These are phyloP conservation scores for Schwanniomyces occidentalis DNA, from an alignment of 805 yeast genomes.

Conservation along the genomic window DNA sequence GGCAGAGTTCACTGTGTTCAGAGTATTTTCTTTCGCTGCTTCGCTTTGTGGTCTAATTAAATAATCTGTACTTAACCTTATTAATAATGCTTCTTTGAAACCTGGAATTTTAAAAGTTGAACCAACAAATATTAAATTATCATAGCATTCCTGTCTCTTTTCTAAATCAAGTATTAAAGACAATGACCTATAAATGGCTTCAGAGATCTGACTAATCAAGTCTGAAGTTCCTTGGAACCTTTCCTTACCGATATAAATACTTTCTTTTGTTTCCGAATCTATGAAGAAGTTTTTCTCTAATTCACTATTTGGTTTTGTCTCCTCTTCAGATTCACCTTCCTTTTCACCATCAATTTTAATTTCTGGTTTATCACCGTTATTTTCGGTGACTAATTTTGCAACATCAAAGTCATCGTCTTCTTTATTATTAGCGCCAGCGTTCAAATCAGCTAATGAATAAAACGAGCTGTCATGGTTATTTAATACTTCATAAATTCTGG, in stretches of 20 bases:
- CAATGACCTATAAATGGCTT: slow-evolving; percentile 53
- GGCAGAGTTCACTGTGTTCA: slow-evolving; percentile 36
- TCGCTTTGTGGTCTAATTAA: slow-evolving; percentile 37
- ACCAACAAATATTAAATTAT: slow-evolving; percentile 78
- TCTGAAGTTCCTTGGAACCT: slow-evolving; percentile 77
- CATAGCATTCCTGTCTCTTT: slow-evolving; percentile 81
- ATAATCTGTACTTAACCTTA: slow-evolving; percentile 57
- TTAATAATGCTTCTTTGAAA: slow-evolving; percentile 66
- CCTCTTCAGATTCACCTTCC: slow-evolving; percentile 32
- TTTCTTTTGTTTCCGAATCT: slow-evolving; percentile 55
- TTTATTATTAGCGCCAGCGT: slow-evolving; percentile 29
- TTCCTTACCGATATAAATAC: slow-evolving; percentile 79
- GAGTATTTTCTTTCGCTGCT: slow-evolving; percentile 23
- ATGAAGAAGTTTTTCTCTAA: slow-evolving; percentile 69
- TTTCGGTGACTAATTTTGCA: slow-evolving; percentile 84
- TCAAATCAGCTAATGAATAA: slow-evolving; percentile 56
- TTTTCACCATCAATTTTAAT: slow-evolving; percentile 45
- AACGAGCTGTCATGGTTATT: slow-evolving; percentile 67
- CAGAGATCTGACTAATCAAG: slow-evolving; percentile 56
- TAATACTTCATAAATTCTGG: slow-evolving; percentile 77
- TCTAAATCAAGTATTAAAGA: slow-evolving; percentile 62
- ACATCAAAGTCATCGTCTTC: slow-evolving; percentile 84
- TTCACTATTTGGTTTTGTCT: slow-evolving; percentile 59
- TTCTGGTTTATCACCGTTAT: slow-evolving; percentile 57
- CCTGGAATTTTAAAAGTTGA: slow-evolving; percentile 76